These are phyloP conservation scores for Yamadazyma sp. DNA, from an alignment of 805 yeast species.

Conservation along the genomic window DNA sequence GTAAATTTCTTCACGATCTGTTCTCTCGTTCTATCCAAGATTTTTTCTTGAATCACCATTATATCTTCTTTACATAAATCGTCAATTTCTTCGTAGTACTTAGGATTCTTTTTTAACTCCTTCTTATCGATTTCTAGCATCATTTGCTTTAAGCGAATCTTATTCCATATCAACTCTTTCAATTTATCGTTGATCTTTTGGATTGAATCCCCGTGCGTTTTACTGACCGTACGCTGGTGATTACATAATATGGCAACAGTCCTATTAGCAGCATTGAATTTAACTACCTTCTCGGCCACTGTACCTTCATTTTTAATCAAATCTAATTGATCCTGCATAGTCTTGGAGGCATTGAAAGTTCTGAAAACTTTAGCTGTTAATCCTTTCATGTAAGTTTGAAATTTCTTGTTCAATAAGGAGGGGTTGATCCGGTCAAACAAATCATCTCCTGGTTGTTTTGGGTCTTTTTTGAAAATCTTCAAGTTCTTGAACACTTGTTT, in stretches of 20 bases:
- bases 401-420: conserved; percentile 73
- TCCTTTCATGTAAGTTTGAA: conserved; percentile 89
- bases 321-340: conserved; percentile 94
- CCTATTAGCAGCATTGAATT: conserved; percentile 91
- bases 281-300: conserved; percentile 81
- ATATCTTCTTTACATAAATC: conserved; percentile 68
- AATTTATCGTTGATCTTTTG: conserved; percentile 76
- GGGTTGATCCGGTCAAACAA: conserved; percentile 91
- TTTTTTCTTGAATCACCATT: conserved; percentile 52
- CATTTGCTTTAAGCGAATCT: conserved; percentile 69
- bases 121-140: conserved; percentile 63
- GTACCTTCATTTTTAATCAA: conserved; percentile 83
- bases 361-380: conserved; percentile 96
- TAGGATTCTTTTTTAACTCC: conserved; percentile 49
- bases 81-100: conserved; percentile 66
- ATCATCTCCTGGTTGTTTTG: conserved; percentile 90
- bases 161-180: conserved; percentile 83
- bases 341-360: conserved; percentile 93
- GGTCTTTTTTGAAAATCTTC: conserved; percentile 81
- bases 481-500: conserved; percentile 88
- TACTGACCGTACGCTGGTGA: conserved; percentile 91
- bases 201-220: conserved; percentile 78
- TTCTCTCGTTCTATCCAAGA: conserved; percentile 66
- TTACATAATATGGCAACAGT: conserved; percentile 95
- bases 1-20: conserved; percentile 62